These are phyloP conservation scores for Gautieria morchelliformis DNA, from an alignment of 768 basidiomycete genomes.

Conservation along the genomic window DNA sequence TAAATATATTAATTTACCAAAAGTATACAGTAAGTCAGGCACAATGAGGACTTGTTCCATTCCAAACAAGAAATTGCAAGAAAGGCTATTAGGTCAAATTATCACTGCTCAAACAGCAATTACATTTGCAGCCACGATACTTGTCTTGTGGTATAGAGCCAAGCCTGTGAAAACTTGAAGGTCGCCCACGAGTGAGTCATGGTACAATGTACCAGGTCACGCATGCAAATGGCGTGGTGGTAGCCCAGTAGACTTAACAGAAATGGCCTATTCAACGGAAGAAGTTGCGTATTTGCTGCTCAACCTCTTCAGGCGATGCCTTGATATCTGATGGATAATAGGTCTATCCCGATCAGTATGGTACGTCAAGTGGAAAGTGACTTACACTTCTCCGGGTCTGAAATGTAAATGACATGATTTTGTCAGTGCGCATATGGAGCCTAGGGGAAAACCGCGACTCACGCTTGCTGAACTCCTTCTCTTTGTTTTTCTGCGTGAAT, in stretches of 20 bases:
- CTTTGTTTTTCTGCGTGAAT: conserved; percentile 65
- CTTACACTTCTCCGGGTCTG: conserved; percentile 69
- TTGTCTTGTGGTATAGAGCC: too few relatives aligned
- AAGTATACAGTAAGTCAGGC: too few relatives aligned
- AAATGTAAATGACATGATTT: not conserved
- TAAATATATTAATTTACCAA: too few relatives aligned
- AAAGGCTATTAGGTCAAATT: too few relatives aligned
- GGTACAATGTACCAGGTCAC: too few relatives aligned
- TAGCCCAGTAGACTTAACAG: not conserved
- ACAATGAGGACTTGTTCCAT: too few relatives aligned
- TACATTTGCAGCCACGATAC: too few relatives aligned
- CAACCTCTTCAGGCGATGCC: conserved; percentile 63
- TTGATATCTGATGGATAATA: conserved; percentile 56
- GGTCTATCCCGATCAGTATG: conserved; percentile 10
- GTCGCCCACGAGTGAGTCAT: too few relatives aligned
- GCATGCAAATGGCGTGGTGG: too few relatives aligned
- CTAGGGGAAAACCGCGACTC: conserved; percentile 16
- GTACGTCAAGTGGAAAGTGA: conserved; percentile 6
- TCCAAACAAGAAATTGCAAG: too few relatives aligned
- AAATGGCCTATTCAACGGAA: conserved; percentile 19
- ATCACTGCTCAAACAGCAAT: too few relatives aligned
- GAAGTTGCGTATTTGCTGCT: conserved; percentile 54
- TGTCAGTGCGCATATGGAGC: not conserved
- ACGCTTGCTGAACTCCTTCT: conserved; percentile 85
- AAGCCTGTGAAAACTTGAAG: too few relatives aligned